Evolutionary conservation across 2,329 filamentous ascomycete genomes (phyloP), one percentile per base, ranked within the genome.

Genomic region (Shiraia sp.): DNA sequence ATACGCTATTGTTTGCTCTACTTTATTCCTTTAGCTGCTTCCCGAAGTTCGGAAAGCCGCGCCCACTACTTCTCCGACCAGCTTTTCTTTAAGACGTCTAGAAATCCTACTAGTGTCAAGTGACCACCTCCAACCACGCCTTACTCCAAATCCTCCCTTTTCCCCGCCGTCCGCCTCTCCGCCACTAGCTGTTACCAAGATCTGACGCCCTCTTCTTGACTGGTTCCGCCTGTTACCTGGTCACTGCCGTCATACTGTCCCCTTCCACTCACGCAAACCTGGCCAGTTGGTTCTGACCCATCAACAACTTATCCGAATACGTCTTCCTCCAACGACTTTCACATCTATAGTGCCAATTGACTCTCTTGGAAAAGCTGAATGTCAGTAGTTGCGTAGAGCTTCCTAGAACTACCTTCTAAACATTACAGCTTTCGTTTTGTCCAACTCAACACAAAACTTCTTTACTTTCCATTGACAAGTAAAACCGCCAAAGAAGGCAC

Each of bases 61-160:
- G 44, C 57, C 49, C 45, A 49, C 17, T 47, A 43, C 55, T 36
- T 35, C 51, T 53, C 52, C 47, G 47, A 45, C 42, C 49, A 50
- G 26, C 49, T 45, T 45, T 36, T 55, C 45, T 33, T 33, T 56
- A 47, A 35, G 49, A 52, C 47, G 51, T 50, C 49, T 47, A 29
- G 40, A 51, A 58, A 32, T 49, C 49, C 42, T 47, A 38, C 44
- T 55, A 63, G 57, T 51, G 54, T 63, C 61, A 57, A 53, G 59
- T 59, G 57, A 57, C 54, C 54, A 46, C 47, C 48, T 40, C 15
- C 43, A 48, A 51, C 44, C 35, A 49, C 52, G 47, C 43, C 42
- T 43, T 34, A 28, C 32, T 33, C 43, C 35, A 34, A 47, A 42
- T 33, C 40, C 41, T 32, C 47, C 33, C 39, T 27, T 22, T 33